Conservation (phyloP, 2,329 filamentous ascomycete species). For the Paecilomyces sp. region DNA sequence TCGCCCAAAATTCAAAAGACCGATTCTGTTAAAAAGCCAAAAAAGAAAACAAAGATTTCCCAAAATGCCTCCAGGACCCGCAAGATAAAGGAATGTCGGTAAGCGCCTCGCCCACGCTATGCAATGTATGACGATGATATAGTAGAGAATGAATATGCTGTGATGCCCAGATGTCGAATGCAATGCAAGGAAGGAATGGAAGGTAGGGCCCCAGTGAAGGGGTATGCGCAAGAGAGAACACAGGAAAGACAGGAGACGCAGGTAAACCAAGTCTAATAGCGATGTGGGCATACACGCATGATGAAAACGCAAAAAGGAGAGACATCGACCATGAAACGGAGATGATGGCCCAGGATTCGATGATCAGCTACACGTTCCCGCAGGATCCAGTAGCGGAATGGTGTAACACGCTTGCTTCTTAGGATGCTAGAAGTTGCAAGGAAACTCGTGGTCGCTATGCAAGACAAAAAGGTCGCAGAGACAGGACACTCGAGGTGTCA, state of each 20-base stretch:
- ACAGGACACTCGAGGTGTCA: background rate
- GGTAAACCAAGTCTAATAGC: background rate
- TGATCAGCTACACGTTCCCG: conserved; percentile 4
- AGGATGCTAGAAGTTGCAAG: conserved; percentile 17
- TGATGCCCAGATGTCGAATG: conserved; percentile 7
- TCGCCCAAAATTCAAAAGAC: background rate
- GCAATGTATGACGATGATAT: background rate
- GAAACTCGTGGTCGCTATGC: conserved; percentile 16
- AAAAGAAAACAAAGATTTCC: background rate
- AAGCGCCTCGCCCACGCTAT: conserved; percentile 11
- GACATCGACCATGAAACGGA: conserved; percentile 12
- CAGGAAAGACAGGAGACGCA: background rate
- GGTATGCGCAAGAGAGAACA: background rate
- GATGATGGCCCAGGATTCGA: conserved; percentile 4
- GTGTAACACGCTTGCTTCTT: conserved; percentile 14
- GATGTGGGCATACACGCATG: conserved; percentile 9
- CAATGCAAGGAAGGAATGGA: conserved; percentile 4
- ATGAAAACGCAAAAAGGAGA: conserved; percentile 9
- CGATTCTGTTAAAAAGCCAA: background rate
- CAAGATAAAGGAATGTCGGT: conserved; percentile 9
- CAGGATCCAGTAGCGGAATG: conserved; percentile 4
- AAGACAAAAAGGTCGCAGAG: conserved; percentile 6
- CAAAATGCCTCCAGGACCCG: background rate
- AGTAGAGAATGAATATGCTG: conserved; percentile 9
- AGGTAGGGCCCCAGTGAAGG: background rate